Conservation (phyloP, 371 early-diverging fungal species). For the Capniomyces stellatus region DNA sequence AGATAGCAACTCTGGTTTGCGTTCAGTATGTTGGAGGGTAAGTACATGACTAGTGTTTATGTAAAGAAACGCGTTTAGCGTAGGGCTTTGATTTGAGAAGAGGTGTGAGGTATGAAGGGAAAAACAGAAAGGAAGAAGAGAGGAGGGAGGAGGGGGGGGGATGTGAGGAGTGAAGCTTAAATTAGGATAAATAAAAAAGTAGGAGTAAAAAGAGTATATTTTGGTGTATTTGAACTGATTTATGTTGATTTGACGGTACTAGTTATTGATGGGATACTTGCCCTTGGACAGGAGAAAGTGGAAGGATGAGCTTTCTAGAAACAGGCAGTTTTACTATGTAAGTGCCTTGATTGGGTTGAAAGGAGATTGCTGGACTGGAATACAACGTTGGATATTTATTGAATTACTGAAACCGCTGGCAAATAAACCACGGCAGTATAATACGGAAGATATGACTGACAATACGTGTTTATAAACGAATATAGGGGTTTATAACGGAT, state of each 20-base stretch:
- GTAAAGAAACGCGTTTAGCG: no score
- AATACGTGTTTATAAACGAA: not conserved
- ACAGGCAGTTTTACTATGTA: conserved; percentile 33
- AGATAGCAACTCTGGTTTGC: not conserved
- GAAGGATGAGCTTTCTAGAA: conserved; percentile 27
- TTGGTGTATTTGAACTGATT: not conserved
- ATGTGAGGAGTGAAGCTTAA: no score
- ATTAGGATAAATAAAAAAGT: no score
- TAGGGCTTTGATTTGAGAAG: no score
- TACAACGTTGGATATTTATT: not conserved
- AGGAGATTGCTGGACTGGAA: not conserved
- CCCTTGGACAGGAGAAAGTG: conserved; percentile 56
- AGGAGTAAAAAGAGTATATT: not conserved
- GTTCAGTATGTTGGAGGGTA: conserved; percentile 4
- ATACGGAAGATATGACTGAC: not conserved
- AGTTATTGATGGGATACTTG: conserved; percentile 46
- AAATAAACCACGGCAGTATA: no score
- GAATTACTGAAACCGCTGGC: not conserved
- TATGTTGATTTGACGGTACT: not conserved
- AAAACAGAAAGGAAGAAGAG: no score
- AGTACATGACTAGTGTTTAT: not conserved
- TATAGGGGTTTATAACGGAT: conserved; percentile 2
- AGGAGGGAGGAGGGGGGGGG: no score
- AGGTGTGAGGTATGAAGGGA: no score
- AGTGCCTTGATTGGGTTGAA: not conserved